These are phyloP conservation scores for Calonectria pteridis DNA, from an alignment of 2,329 filamentous ascomycete genomes.

Conservation along the genomic window DNA sequence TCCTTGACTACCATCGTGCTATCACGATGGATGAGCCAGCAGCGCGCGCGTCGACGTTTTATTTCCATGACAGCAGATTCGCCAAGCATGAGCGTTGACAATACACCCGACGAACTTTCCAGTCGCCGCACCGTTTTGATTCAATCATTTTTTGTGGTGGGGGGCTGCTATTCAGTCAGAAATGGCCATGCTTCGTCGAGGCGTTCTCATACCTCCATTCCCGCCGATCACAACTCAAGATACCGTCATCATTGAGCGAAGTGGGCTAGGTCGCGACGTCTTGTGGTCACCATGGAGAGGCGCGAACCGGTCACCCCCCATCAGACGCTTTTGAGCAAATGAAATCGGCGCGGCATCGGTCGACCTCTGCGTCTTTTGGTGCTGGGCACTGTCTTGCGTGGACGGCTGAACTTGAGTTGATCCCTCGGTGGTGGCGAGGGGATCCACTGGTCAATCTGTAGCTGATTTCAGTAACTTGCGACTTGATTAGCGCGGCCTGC, in stretches of 20 bases:
- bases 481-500: neutral
- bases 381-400: conserved; percentile 57
- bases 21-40: conserved; percentile 32
- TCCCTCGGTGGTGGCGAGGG: conserved; percentile 92
- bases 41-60: conserved; percentile 38
- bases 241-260: conserved; percentile 76
- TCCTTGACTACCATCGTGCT: conserved; percentile 25
- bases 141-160: conserved; percentile 43
- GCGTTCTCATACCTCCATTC: conserved; percentile 46
- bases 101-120: conserved; percentile 37
- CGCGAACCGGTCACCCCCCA: conserved; percentile 61
- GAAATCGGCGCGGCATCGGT: conserved; percentile 60
- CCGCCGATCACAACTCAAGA: conserved; percentile 61
- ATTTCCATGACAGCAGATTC: conserved; percentile 40
- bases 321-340: conserved; percentile 60
- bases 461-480: conserved; percentile 20
- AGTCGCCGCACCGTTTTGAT: conserved; percentile 41
- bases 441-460: conserved; percentile 88
- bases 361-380: conserved; percentile 55
- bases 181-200: conserved; percentile 28
- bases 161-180: conserved; percentile 40
- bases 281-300: conserved; percentile 59
- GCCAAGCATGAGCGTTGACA: conserved; percentile 33
- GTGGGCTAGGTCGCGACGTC: conserved; percentile 74
- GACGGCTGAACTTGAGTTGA: conserved; percentile 72